Conservation (phyloP, 805 yeast species). For the Wickerhamomyces bovis region DNA sequence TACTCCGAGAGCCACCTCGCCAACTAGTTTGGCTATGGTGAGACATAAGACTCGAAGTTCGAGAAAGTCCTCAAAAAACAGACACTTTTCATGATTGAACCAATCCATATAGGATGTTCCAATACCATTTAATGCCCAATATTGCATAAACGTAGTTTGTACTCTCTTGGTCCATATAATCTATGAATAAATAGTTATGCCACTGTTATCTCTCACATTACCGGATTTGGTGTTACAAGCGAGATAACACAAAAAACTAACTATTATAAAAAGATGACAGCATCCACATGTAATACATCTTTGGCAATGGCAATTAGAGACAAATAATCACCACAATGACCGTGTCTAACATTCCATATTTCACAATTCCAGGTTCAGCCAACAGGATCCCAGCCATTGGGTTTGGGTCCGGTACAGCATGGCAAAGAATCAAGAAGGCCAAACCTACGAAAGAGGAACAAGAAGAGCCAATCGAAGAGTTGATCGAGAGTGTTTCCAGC, state of each 20-base stretch:
- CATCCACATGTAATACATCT: no score
- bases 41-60: constrained; percentile 1
- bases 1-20: constrained; percentile 19
- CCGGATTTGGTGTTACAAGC: neutral
- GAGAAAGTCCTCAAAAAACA: neutral
- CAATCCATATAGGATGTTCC: no score
- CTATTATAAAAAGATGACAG: neutral
- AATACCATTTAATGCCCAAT: neutral
- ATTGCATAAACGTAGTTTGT: neutral
- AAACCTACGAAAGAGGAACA: constrained; percentile 8
- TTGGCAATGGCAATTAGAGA: no score
- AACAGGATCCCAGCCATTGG: constrained; percentile 35
- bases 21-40: constrained; percentile 2
- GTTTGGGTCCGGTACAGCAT: constrained; percentile 36
- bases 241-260: neutral
- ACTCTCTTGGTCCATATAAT: no score
- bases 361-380: constrained; percentile 30
- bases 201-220: neutral
- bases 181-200: no score
- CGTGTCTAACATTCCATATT: constrained; percentile 7
- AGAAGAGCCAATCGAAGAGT: constrained; percentile 24
- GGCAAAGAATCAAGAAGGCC: constrained; percentile 31
- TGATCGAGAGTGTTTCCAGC: neutral
- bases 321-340: neutral
- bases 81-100: neutral